Evolutionary conservation across 2,329 filamentous ascomycete species (phyloP), one percentile per base, ranked within the genome.

Genomic region (Achaetomium macrosporum): DNA sequence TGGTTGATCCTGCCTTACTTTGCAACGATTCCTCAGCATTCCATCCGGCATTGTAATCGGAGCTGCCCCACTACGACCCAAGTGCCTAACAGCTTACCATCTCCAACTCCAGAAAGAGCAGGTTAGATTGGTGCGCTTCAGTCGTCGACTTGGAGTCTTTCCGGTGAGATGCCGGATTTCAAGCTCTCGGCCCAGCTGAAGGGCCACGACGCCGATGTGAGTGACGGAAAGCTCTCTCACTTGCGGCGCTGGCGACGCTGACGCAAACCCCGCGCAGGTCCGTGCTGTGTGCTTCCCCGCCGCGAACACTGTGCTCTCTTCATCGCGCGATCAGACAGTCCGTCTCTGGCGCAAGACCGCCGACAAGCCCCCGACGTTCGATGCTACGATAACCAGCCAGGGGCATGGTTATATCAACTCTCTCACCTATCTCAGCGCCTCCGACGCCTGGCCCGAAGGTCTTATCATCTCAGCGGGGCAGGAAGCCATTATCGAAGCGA

Each of bases 121-220:
- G 25, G 4, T 25, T 7, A 25, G 25, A 25, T 25, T 25, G 25
- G 25, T 25, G n/a, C n/a, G n/a, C 25, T 25, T 25, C 25, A 25
- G 25, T 25, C 25, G 4, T 25, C 25, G 25, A 25, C 25, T 25
- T 25, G 25, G 7, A n/a, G 8, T 16, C 35, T 4, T 25, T 25
- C 25, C 25, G 25, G 25, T 47, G 54, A 17, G 33, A 91, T 92
- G 87, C 75, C 79, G 70, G 85, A 90, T 68, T 97, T 90, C 79
- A 96, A 92, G 79, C 83, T 99, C 66, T 95, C 93, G 57, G 90
- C 92, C 62, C 87, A 89, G 66, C 80, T 99, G 61, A 76, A 84
- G 62, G 92, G 90, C 65, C 93, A 99, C 69, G 87, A 93, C 70
- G 87, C 93, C 69, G 93, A 99, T 82, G 93, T 96, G 78, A 72